Base-by-base conservation (phyloP, 352 stramenopile genomes). In the Blastocystis sp. region DNA sequence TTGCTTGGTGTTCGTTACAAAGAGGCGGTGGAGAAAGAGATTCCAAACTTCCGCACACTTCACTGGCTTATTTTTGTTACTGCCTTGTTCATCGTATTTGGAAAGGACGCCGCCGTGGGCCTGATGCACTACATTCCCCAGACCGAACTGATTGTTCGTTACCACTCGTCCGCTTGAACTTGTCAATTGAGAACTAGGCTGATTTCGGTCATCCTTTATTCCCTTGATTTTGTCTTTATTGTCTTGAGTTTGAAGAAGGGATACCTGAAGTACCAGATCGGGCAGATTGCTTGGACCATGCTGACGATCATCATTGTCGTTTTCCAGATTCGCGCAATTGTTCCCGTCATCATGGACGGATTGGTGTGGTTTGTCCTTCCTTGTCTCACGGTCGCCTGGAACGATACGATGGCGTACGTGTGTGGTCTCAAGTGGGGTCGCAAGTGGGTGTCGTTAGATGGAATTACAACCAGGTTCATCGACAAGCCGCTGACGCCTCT, bases 221-320 rank as follows among this genome's bases (percentile, higher is more conserved):
- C 91, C 27, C 87, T 90, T 63, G 89, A 93, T 21, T 95, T 95
- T 87, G 90, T 95, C 87, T 91, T 94, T 87, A 94, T 92, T 51
- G 92, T 95, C 63, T 89, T 95, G 24, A 94, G 91, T 73, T 87
- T 95, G 29, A 95, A 95, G 89, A 85, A 73, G 40, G 91, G 91
- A 14, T 91, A 92, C 81, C 93, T 93, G 90, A 94, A 94, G 88
- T 94, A 94, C 87, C 91, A 94, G 61, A 94, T 94, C 90, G 90
- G 91, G 18, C 92, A 94, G 88, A 93, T 94, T 86, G 94, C 92
- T 64, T 94, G 92, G 92, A 94, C 92, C 14, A 94, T 94, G 77
- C 91, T 94, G 77, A 94, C 89, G 49, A 88, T 94, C 69, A 91
- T 91, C 14, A 87, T 94, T 51, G 94, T 94, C 71, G 91, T 94